phyloP scores from a whole-genome alignment of 257 asterid species.

The Sherardia arvensis region DNA sequence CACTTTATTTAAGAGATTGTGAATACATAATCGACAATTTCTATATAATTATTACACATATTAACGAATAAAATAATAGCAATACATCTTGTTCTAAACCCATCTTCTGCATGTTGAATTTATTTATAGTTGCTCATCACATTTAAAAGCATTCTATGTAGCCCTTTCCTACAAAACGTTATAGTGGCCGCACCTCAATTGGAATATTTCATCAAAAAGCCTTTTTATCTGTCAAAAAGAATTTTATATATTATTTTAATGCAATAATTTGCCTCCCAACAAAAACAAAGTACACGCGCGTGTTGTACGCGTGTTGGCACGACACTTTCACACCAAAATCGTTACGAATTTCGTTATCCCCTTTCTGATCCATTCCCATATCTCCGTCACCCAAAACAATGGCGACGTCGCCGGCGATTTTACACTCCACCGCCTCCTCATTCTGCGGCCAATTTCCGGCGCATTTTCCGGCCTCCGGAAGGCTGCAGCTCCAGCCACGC shows the following conservation, averaged over 20 bases:
- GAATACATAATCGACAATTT: too few species aligned
- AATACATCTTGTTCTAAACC: too few species aligned
- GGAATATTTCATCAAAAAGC: too few species aligned
- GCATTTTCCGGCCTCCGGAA: constrained; percentile 22
- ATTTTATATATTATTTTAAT: background rate
- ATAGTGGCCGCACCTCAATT: too few species aligned
- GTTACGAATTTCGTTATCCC: background rate
- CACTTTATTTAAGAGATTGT: too few species aligned
- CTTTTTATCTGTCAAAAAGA: too few species aligned
- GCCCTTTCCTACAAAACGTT: too few species aligned
- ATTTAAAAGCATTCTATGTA: too few species aligned
- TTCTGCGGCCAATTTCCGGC: constrained; percentile 39
- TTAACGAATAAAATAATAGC: too few species aligned
- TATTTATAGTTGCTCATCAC: too few species aligned
- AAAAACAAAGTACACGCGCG: background rate
- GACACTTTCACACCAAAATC: background rate
- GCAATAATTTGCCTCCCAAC: background rate
- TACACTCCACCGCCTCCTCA: constrained; percentile 59
- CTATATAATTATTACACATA: too few species aligned
- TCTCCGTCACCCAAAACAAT: background rate
- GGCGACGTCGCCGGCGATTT: constrained; percentile 29
- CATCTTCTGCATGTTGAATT: too few species aligned
- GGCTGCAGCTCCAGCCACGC: constrained; percentile 14
- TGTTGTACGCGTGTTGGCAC: background rate
- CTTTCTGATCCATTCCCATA: constrained; percentile 4